Evolutionary conservation across 768 basidiomycete genomes (phyloP).

Genomic region (Mrakia frigida): DNA sequence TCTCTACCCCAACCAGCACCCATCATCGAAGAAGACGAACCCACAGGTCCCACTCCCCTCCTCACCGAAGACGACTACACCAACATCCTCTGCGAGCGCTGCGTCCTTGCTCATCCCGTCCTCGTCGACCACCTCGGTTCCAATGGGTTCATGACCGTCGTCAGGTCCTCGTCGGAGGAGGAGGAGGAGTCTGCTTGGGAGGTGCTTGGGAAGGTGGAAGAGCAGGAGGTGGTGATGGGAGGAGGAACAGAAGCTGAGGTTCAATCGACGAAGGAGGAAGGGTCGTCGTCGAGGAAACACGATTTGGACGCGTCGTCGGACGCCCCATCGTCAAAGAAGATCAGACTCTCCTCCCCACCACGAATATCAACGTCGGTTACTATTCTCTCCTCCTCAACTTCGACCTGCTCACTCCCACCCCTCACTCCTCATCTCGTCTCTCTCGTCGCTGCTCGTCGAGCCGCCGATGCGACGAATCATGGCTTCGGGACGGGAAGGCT

Average conservation of each 20-base stretch:
- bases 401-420: neutral
- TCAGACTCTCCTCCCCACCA: neutral
- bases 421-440: neutral
- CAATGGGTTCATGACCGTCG: neutral
- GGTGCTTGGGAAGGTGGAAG: neutral
- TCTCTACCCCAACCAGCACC: neutral
- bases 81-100: constrained; percentile 18
- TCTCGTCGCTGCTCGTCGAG: constrained; percentile 1
- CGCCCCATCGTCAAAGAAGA: neutral
- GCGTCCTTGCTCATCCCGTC: constrained; percentile 6
- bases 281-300: neutral
- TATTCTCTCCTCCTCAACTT: neutral
- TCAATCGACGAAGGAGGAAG: neutral
- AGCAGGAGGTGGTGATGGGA: neutral
- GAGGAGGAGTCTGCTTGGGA: neutral
- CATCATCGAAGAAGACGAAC: neutral
- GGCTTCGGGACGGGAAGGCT: neutral
- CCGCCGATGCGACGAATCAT: constrained; percentile 4
- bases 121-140: neutral
- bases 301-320: neutral
- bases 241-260: neutral
- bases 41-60: neutral
- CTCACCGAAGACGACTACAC: constrained; percentile 10
- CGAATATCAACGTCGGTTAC: too few species aligned
- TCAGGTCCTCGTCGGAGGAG: neutral